Evolutionary conservation across 495 filamentous ascomycete genomes (phyloP).

Genomic region (Aspergillus biplanus): DNA sequence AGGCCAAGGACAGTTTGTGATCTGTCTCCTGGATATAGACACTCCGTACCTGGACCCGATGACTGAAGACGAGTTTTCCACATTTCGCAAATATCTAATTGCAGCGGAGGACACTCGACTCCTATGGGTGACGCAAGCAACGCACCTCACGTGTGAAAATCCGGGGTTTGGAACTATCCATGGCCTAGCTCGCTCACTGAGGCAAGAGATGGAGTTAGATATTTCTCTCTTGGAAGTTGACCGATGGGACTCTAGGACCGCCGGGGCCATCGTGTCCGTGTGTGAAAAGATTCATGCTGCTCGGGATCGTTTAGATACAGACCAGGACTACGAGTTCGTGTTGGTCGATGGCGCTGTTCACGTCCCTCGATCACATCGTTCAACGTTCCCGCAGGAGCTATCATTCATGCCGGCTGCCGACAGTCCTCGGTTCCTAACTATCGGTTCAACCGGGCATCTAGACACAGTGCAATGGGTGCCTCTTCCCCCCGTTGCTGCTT

Average conservation of each 20-base stretch:
- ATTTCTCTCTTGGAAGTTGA: constrained; percentile 44
- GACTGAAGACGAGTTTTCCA: constrained; percentile 11
- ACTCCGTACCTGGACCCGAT: constrained; percentile 35
- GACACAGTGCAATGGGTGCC: no score
- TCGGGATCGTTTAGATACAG: no score
- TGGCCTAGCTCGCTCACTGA: constrained; percentile 45
- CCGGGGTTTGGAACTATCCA: constrained; percentile 40
- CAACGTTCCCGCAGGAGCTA: no score
- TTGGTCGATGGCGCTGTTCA: no score
- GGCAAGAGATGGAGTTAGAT: constrained; percentile 40
- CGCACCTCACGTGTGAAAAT: constrained; percentile 39
- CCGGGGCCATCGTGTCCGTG: no score
- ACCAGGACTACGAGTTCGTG: no score
- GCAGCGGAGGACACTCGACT: constrained; percentile 10
- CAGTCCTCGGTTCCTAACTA: no score
- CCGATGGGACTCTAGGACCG: constrained; percentile 26
- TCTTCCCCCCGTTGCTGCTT: not conserved
- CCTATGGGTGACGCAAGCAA: constrained; percentile 49
- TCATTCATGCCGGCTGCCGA: no score
- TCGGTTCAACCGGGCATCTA: no score
- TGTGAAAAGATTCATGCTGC: no score
- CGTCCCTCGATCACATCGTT: no score
- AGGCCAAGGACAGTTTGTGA: no score
- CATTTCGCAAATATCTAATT: constrained; percentile 25
- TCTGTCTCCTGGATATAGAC: constrained; percentile 42